Evolutionary conservation across 2,329 filamentous ascomycete species (phyloP).

Genomic region (Cercospora berteroae): DNA sequence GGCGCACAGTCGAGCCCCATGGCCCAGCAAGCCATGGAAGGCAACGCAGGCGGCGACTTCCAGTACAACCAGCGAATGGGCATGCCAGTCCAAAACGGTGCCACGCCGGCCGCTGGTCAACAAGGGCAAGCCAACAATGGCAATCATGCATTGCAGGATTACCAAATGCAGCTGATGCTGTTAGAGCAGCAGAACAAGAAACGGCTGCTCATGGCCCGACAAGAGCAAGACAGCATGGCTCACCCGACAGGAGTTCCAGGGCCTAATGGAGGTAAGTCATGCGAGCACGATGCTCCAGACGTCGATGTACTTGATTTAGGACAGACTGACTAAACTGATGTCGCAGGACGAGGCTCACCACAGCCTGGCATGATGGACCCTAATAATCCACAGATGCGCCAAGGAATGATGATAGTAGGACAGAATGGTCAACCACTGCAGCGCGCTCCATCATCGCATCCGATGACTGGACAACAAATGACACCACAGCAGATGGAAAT

Average conservation of each 20-base stretch:
- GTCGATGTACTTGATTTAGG: slow-evolving; percentile 28
- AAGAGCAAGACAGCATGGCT: slow-evolving; percentile 69
- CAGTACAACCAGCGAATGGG: slow-evolving; percentile 34
- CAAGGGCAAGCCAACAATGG: slow-evolving; percentile 50
- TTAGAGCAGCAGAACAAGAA: slow-evolving; percentile 88
- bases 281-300: slow-evolving; percentile 27
- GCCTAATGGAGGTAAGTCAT: slow-evolving; percentile 46
- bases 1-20: slow-evolving; percentile 37
- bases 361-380: slow-evolving; percentile 58
- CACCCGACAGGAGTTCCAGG: slow-evolving; percentile 45
- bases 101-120: slow-evolving; percentile 31
- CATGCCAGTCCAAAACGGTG: slow-evolving; percentile 31
- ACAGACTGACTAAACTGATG: slow-evolving; percentile 40
- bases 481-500: slow-evolving; percentile 55
- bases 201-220: slow-evolving; percentile 76
- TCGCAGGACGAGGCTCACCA: slow-evolving; percentile 62
- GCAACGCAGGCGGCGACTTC: slow-evolving; percentile 55
- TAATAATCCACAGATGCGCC: slow-evolving; percentile 31
- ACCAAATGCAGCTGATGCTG: slow-evolving; percentile 86
- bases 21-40: slow-evolving; percentile 58
- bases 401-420: slow-evolving; percentile 23
- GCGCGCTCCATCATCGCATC: slow-evolving; percentile 61
- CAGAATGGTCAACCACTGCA: slow-evolving; percentile 26
- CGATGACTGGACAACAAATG: slow-evolving; percentile 46
- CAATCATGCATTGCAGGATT: slow-evolving; percentile 81